These are phyloP conservation scores for Ilyonectria mors-panacis DNA, from an alignment of 2,329 filamentous ascomycete genomes.

Conservation along the genomic window DNA sequence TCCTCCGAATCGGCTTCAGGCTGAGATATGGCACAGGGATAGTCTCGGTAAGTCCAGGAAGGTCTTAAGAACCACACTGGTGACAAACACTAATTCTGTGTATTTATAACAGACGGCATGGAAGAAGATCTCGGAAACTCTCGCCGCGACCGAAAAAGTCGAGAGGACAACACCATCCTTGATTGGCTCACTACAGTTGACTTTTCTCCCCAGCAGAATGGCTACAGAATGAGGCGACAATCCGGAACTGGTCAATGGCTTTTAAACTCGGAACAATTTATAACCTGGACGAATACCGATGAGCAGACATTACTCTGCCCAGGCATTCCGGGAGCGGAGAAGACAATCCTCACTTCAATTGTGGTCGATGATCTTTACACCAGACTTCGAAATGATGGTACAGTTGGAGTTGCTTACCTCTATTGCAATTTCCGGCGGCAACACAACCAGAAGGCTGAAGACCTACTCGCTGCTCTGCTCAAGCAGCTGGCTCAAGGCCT, in stretches of 20 bases:
- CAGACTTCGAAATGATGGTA: background rate
- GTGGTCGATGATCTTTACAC: background rate
- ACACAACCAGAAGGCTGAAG: conserved; percentile 41
- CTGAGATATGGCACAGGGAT: background rate
- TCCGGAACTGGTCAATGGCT: conserved; percentile 49
- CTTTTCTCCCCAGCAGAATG: conserved; percentile 54
- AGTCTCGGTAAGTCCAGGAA: background rate
- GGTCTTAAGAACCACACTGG: background rate
- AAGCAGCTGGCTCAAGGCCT: conserved; percentile 50
- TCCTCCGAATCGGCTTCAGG: background rate
- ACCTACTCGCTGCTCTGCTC: conserved; percentile 49
- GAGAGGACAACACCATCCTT: conserved; percentile 18
- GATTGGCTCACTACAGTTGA: conserved; percentile 57
- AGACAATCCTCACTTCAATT: background rate
- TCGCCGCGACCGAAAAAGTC: background rate
- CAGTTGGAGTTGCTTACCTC: conserved; percentile 48
- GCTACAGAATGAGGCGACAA: conserved; percentile 53
- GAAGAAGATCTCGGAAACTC: too few relatives aligned
- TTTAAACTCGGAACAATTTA: background rate
- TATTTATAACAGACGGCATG: too few relatives aligned
- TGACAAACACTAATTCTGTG: background rate
- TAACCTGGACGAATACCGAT: background rate
- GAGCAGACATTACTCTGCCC: conserved; percentile 54
- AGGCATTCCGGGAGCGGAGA: background rate
- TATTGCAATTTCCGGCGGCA: conserved; percentile 52